A percentile compares a stretch with the other conserved stretches of the same genome.
phyloP scores from a whole-genome alignment of 441 rosid species.

The Eruca vesicaria region DNA sequence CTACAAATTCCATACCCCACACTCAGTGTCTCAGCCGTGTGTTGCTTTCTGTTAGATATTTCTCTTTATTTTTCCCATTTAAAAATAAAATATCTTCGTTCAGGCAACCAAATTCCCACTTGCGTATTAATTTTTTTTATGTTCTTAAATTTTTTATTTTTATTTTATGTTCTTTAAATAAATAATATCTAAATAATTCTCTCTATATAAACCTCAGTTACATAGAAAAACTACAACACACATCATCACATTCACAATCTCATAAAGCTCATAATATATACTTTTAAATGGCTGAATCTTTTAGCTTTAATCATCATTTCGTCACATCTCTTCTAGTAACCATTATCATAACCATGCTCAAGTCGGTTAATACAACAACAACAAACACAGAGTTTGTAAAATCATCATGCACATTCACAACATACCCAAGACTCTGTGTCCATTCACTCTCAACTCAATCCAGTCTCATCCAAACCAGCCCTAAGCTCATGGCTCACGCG shows the following conservation, averaged over 20 bases:
- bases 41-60: conserved; percentile 26
- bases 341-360: conserved; percentile 13
- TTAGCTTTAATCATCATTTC: conserved; percentile 9
- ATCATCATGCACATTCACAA: conserved; percentile 61
- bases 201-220: conserved; percentile 12
- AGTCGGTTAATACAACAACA: conserved; percentile 11
- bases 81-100: conserved; percentile 14
- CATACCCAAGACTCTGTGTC: conserved; percentile 66
- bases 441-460: conserved; percentile 58
- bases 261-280: conserved; percentile 1
- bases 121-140: neutral
- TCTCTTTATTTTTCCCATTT: neutral
- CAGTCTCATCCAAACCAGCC: conserved; percentile 58
- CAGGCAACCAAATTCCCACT: conserved; percentile 14
- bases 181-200: neutral
- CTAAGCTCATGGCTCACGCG: conserved; percentile 58
- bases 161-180: no score
- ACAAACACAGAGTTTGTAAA: conserved; percentile 55
- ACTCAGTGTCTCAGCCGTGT: conserved; percentile 11
- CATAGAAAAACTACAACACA: conserved; percentile 9
- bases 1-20: conserved; percentile 10
- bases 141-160: no score
- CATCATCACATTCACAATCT: conserved; percentile 14
- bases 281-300: conserved; percentile 14
- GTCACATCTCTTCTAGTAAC: conserved; percentile 10